These are phyloP conservation scores for Fusarium sp. DNA, from an alignment of 2,329 filamentous ascomycete species.

Conservation along the genomic window DNA sequence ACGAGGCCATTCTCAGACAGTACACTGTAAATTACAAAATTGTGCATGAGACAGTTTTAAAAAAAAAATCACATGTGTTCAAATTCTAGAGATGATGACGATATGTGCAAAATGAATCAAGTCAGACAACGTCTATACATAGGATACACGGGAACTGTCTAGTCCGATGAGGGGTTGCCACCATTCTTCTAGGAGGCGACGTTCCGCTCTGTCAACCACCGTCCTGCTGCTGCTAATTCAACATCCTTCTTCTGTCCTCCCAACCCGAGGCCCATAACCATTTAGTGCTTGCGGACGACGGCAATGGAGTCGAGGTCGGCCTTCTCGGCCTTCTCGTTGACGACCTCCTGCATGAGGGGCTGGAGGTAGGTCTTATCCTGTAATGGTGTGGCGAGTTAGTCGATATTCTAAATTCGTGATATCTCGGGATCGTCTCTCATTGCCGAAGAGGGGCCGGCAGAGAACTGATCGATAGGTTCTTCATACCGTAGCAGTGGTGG, in stretches of 20 bases:
- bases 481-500: constrained; percentile 68
- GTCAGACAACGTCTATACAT: constrained; percentile 55
- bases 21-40: constrained; percentile 49
- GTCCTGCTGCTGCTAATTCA: constrained; percentile 37
- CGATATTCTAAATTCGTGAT: constrained; percentile 15
- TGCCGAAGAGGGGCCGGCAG: constrained; percentile 37
- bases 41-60: constrained; percentile 45
- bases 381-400: constrained; percentile 38
- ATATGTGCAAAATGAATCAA: constrained; percentile 50
- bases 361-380: constrained; percentile 70
- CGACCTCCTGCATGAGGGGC: constrained; percentile 67
- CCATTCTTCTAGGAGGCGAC: constrained; percentile 42
- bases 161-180: constrained; percentile 46
- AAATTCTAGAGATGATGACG: not conserved
- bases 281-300: constrained; percentile 66
- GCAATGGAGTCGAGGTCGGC: constrained; percentile 66
- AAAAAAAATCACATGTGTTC: constrained; percentile 38
- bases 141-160: constrained; percentile 55
- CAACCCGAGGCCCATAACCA: constrained; percentile 16
- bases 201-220: constrained; percentile 46
- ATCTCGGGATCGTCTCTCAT: constrained; percentile 38
- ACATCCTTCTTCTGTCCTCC: constrained; percentile 24
- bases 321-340: constrained; percentile 67
- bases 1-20: constrained; percentile 28
- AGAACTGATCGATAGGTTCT: not conserved